Base-by-base conservation (phyloP, 306 rosid genomes). In the cucumber (Cucumis sativus) region DNA sequence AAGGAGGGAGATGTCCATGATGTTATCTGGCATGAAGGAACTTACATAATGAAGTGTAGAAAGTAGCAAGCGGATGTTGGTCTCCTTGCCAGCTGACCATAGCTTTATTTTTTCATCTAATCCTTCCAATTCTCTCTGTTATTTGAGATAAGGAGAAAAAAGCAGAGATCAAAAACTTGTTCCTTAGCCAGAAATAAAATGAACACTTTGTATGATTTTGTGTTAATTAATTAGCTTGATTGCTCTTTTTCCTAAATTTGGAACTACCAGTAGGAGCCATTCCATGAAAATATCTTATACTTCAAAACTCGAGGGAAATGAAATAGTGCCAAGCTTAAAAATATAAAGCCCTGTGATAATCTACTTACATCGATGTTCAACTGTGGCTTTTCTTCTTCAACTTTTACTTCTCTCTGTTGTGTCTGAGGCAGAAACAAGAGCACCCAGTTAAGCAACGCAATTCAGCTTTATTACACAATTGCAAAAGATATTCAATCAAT, bases 1-100 rank as follows among this genome's bases (percentile, higher is more conserved):
- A 35, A 4, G 54, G 25, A 45, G n/a, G 23, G 54, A 25, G 30
- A 61, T 55, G 39, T 16, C 25, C 75, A 68, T 75, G 61, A 72
- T 30, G 58, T 72, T 69, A 33, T 45, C 73, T 28, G 47, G 17
- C 64, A 63, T 71, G 23, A 72, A 69, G 49, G 73, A 59, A 73
- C 85, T 83, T 81, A 95, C 98, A 68, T 88, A 86, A 78, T 95
- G 93, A 28, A 95, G 87, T 5, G 95, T 87, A 16, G 97, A 90
- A 84, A 95, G 93, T 49, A 92, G 90, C 83, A 88, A 73, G 76
- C 91, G 86, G 74, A 95, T 92, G 83, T 92, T 86, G 65, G 89
- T 80, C 83, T 90, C 97, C 76, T 89, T 92, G 80, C 96, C 93
- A 45, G 86, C 85, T 59, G 98, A 92, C 98, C 98, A 95, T 84